These are phyloP conservation scores for Xanthoconium purpureum DNA, from an alignment of 768 basidiomycete species.

Conservation along the genomic window DNA sequence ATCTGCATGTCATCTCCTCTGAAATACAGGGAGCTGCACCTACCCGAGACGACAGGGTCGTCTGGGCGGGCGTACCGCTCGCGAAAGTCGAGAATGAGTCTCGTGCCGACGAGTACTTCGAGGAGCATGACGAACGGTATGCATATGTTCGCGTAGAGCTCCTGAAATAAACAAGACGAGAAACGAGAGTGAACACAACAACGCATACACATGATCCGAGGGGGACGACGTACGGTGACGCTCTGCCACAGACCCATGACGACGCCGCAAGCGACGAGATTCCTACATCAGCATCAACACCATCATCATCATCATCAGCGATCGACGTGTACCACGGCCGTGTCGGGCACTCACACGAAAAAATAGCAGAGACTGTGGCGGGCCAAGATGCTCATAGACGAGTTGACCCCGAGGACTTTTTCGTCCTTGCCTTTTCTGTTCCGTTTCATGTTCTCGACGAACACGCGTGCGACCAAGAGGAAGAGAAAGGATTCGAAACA, in stretches of 20 bases:
- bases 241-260: slow-evolving; percentile 29
- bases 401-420: slow-evolving; percentile 7
- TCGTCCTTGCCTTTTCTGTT: not conserved
- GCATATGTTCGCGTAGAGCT: slow-evolving; percentile 29
- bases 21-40: slow-evolving; percentile 17
- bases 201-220: not conserved
- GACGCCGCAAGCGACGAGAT: slow-evolving; percentile 21
- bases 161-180: slow-evolving; percentile 6
- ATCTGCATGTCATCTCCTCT: slow-evolving; percentile 3
- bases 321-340: too few relatives aligned
- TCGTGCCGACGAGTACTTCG: slow-evolving; percentile 29
- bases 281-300: too few relatives aligned
- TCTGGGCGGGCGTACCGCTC: slow-evolving; percentile 26
- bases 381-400: slow-evolving; percentile 24
- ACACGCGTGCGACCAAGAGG: slow-evolving; percentile 18
- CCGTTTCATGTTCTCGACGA: slow-evolving; percentile 8
- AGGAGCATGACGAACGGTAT: slow-evolving; percentile 32
- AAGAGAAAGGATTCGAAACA: slow-evolving; percentile 30
- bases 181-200: not conserved
- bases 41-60: slow-evolving; percentile 5
- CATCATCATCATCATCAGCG: too few relatives aligned
- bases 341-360: slow-evolving; percentile 23
- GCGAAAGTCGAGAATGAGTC: slow-evolving; percentile 32
- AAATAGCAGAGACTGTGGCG: slow-evolving; percentile 33
- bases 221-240: slow-evolving; percentile 18